Evolutionary conservation across 768 basidiomycete species (phyloP).

Genomic region (Termitomyces sp.): DNA sequence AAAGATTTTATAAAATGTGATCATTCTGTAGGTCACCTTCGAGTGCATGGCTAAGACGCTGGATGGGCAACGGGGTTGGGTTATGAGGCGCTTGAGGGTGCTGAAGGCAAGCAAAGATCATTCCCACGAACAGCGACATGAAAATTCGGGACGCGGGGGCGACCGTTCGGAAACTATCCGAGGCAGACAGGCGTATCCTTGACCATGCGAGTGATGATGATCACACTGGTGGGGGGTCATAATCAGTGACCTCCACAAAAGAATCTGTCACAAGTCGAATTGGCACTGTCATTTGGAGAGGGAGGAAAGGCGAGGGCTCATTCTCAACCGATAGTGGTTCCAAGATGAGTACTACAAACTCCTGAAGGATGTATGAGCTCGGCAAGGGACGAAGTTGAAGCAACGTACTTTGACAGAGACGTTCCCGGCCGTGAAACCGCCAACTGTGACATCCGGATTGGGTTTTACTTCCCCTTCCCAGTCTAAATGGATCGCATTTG

Average conservation of each 20-base stretch:
- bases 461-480: slow-evolving; percentile 54
- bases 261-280: slow-evolving; percentile 59
- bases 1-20: too few species aligned
- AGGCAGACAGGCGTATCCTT: not conserved
- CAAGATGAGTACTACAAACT: slow-evolving; percentile 50
- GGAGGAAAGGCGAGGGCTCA: slow-evolving; percentile 26
- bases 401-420: slow-evolving; percentile 36
- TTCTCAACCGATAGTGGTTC: slow-evolving; percentile 28
- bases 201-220: not conserved
- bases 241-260: slow-evolving; percentile 24
- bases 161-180: not conserved
- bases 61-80: too few species aligned
- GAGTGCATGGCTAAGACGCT: too few species aligned
- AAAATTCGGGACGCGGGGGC: not conserved
- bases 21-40: too few species aligned
- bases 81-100: too few species aligned
- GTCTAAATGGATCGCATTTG: slow-evolving; percentile 37
- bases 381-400: not conserved
- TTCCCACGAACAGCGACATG: too few species aligned
- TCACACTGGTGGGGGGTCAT: slow-evolving; percentile 6
- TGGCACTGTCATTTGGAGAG: slow-evolving; percentile 41
- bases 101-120: too few species aligned
- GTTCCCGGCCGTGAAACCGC: slow-evolving; percentile 41
- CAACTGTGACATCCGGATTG: slow-evolving; percentile 31
- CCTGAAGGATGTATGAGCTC: slow-evolving; percentile 29